These are phyloP conservation scores for Trichoderma sp. DNA, from an alignment of 2,329 filamentous ascomycete genomes.

Conservation along the genomic window DNA sequence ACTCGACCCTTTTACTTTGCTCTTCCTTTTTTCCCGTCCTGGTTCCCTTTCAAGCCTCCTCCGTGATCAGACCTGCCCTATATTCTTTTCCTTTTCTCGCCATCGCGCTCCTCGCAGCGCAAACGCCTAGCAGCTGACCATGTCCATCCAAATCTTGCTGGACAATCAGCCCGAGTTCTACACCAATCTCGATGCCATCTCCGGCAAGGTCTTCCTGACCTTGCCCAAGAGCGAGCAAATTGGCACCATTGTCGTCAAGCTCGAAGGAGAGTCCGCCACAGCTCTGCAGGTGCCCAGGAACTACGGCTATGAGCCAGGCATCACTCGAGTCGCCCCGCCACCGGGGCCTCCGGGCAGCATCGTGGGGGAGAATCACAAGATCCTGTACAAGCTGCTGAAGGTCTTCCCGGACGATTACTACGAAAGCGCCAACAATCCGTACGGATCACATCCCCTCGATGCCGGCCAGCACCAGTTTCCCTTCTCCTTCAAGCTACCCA, in stretches of 20 bases:
- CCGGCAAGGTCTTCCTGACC: constrained; percentile 60
- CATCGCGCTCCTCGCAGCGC: neutral
- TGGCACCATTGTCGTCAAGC: constrained; percentile 75
- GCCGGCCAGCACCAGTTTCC: constrained; percentile 74
- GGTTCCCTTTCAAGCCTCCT: neutral
- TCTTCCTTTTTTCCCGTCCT: neutral
- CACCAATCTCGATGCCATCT: constrained; percentile 76
- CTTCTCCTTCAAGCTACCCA: constrained; percentile 75
- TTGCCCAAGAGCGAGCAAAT: constrained; percentile 70
- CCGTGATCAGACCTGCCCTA: too few relatives aligned
- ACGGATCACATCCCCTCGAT: constrained; percentile 61
- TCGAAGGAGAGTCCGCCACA: constrained; percentile 77
- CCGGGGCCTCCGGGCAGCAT: constrained; percentile 47
- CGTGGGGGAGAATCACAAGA: constrained; percentile 66
- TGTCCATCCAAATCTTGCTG: constrained; percentile 69
- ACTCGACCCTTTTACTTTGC: neutral
- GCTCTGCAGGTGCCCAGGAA: constrained; percentile 57
- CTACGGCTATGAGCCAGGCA: constrained; percentile 48
- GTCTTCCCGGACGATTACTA: constrained; percentile 67
- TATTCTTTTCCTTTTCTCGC: neutral
- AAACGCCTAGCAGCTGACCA: constrained; percentile 40
- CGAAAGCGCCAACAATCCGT: constrained; percentile 44
- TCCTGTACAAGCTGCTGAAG: constrained; percentile 72
- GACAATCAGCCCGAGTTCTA: constrained; percentile 70
- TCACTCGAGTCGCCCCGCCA: constrained; percentile 33